A percentile compares a stretch with the other conserved stretches of the same genome.
Conservation (phyloP, 371 early-diverging fungal species). For the Funneliformis caledonium region DNA sequence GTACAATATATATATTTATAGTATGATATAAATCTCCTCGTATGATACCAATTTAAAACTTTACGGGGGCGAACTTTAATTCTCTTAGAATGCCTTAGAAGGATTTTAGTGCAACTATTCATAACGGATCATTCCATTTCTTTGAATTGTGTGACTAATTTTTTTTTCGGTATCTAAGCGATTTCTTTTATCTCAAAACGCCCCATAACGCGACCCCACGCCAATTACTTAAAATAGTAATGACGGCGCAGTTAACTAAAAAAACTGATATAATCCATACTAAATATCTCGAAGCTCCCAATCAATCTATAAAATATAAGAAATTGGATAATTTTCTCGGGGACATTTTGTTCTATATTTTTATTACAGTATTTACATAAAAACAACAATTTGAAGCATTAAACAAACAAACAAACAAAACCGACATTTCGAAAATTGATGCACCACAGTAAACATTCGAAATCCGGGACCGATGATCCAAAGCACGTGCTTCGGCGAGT, state of each 20-base stretch:
- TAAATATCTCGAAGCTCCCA: too few relatives aligned
- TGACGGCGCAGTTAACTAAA: neutral
- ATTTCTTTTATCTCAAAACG: neutral
- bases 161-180: too few relatives aligned
- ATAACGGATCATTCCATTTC: neutral
- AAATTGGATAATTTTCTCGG: neutral
- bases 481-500: too few relatives aligned
- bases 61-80: conserved; percentile 1
- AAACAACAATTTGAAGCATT: neutral
- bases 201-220: neutral
- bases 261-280: too few relatives aligned
- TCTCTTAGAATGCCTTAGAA: neutral
- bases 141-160: too few relatives aligned
- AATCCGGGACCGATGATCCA: too few relatives aligned
- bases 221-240: neutral
- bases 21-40: neutral
- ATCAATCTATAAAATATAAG: too few relatives aligned
- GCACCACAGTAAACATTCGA: too few relatives aligned
- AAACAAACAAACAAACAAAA: neutral
- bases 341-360: neutral
- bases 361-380: neutral
- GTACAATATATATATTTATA: neutral
- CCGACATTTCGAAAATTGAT: too few relatives aligned
- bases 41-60: neutral
- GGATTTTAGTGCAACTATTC: neutral